Evolutionary conservation across 1,139 yeast species (phyloP).

Genomic region (Kazachstania sp.): DNA sequence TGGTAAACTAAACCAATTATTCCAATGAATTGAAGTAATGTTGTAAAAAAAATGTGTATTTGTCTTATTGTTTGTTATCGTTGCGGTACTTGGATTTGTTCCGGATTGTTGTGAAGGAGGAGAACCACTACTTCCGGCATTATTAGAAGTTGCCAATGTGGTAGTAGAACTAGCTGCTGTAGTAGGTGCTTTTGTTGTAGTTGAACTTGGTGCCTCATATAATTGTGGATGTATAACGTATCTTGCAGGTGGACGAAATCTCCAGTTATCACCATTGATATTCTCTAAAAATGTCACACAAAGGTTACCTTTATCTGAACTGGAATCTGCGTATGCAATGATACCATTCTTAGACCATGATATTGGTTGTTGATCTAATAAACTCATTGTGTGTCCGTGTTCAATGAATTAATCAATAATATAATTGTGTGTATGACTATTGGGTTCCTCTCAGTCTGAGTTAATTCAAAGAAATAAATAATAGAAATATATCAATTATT

Average conservation of each 20-base stretch:
- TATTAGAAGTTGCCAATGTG: background rate
- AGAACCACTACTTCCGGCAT: conserved; percentile 9
- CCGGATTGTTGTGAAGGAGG: background rate
- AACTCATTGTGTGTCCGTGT: background rate
- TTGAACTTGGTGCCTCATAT: conserved; percentile 15
- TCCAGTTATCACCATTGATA: conserved; percentile 32
- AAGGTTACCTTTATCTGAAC: conserved; percentile 25
- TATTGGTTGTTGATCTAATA: conserved; percentile 7
- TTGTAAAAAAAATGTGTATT: conserved; percentile 23
- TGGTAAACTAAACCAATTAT: conserved; percentile 30
- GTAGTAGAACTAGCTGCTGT: background rate
- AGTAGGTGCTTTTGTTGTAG: conserved; percentile 1
- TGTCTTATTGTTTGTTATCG: conserved; percentile 10
- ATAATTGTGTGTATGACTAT: too few relatives aligned
- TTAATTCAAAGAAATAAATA: too few relatives aligned
- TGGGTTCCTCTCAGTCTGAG: too few relatives aligned
- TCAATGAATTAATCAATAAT: background rate
- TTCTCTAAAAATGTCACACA: conserved; percentile 30
- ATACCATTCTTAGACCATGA: conserved; percentile 33
- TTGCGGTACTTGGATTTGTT: conserved; percentile 5
- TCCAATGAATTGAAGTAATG: conserved; percentile 29
- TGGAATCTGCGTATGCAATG: conserved; percentile 29
- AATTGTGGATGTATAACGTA: conserved; percentile 29
- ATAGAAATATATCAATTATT: too few relatives aligned
- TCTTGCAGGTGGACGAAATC: conserved; percentile 29